Evolutionary conservation across 192 early-diverging fungal species (phyloP), one percentile per base, ranked within the genome.

Genomic region (Umbelopsis sp.): DNA sequence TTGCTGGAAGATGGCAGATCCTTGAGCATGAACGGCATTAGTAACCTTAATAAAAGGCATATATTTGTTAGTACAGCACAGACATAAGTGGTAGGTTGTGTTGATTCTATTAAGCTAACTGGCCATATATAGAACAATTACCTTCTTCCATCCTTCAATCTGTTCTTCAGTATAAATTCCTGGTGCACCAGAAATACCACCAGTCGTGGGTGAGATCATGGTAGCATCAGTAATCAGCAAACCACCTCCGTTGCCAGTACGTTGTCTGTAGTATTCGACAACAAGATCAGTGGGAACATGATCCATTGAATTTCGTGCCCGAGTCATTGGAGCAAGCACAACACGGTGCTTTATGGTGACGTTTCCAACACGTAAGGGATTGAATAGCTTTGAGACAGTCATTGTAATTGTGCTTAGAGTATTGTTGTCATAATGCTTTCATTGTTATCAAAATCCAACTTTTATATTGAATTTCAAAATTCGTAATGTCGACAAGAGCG

Each of bases 11-110:
- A 89, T 85, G 71, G 67, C 59, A 11, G 85, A 81, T 21, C 83
- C 86, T 62, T 83, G 76, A 17, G 73, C 83, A 70, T 88, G 84
- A 12, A 89, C 88, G 1, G 83, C 84, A 32, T 83, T 79, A 16
- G 85, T 86, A 24, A 76, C 45, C 53, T 56, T 31, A 31, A 10
- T 12, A 3, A 47, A 31, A 56, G 11, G 14, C 25, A 29, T 31
- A 16, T 16, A 8, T 16, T 2, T 31, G 25, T 26, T 56, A 26
- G 6, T 25, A 49, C 4, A 21, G 12, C 21, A 49, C 47, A 49
- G 4, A 16, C 3, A 49, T 38, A 38, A 3, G 5, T 49, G 47
- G n/a, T n/a, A n/a, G n/a, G n/a, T n/a, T n/a, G n/a, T n/a, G n/a
- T n/a, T n/a, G n/a, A n/a, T n/a, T n/a, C n/a, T n/a, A n/a, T n/a